A percentile compares a stretch with the other conserved stretches of the same genome.
These are phyloP conservation scores for Nicotiana otophora DNA, from an alignment of 257 asterid genomes.

Conservation along the genomic window DNA sequence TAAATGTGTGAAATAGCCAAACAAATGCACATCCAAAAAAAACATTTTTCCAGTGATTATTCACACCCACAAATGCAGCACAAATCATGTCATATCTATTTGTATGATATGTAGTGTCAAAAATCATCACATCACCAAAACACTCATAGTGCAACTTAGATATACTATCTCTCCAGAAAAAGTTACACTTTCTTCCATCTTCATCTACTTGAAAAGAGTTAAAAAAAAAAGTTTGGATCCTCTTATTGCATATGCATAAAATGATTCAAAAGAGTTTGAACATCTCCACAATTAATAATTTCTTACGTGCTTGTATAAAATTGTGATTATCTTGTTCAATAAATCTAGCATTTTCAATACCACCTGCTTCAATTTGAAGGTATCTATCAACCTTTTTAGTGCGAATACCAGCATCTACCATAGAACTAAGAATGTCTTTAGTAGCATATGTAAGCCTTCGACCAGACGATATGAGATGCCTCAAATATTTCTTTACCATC, in stretches of 20 bases:
- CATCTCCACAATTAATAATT: neutral
- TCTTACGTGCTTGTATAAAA: neutral
- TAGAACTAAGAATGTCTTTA: too few relatives aligned
- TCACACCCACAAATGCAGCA: constrained; percentile 15
- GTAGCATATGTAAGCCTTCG: too few relatives aligned
- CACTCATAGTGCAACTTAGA: constrained; percentile 3
- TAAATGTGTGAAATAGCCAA: neutral
- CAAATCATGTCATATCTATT: constrained; percentile 7
- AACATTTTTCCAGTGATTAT: neutral
- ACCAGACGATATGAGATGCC: too few relatives aligned
- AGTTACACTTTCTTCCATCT: neutral
- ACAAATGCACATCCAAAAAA: too few relatives aligned
- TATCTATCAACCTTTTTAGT: neutral
- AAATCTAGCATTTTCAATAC: neutral
- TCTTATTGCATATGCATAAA: neutral
- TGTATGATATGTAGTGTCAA: neutral
- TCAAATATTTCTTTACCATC: too few relatives aligned
- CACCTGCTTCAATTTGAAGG: neutral
- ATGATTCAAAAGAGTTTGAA: neutral
- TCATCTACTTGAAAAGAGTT: constrained; percentile 5
- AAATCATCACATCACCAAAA: constrained; percentile 9
- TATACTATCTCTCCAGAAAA: neutral
- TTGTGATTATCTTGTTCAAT: neutral
- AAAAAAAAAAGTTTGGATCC: neutral
- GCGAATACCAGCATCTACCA: too few relatives aligned